Conservation (phyloP, 176 grass and related monocot genomes). For the Tuctoria greenei region DNA sequence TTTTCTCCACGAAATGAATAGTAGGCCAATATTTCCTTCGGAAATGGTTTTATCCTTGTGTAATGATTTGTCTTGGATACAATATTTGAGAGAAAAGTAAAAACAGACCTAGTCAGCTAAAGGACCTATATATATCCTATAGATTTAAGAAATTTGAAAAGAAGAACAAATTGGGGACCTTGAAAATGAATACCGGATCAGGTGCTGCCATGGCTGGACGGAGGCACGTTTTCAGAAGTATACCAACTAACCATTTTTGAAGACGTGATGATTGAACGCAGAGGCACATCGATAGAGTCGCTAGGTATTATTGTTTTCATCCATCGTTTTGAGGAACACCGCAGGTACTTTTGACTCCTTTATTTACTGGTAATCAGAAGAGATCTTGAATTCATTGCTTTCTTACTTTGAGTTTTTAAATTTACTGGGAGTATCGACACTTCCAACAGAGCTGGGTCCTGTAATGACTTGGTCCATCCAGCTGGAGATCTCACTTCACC, state of each 20-base stretch:
- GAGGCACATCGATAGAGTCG: background rate
- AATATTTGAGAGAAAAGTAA: too few relatives aligned
- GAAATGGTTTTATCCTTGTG: too few relatives aligned
- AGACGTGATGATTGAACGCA: background rate
- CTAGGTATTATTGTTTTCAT: background rate
- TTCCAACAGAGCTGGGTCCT: background rate
- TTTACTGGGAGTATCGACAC: background rate
- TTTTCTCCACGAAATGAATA: too few relatives aligned
- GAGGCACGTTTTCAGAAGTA: too few relatives aligned
- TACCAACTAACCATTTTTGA: background rate
- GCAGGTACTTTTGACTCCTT: background rate
- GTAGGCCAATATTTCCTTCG: too few relatives aligned
- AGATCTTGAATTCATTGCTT: background rate
- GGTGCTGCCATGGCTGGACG: too few relatives aligned
- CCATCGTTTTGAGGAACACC: background rate
- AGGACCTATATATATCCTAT: too few relatives aligned
- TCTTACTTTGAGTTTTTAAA: background rate
- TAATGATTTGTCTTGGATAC: too few relatives aligned
- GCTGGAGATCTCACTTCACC: background rate
- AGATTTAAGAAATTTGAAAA: too few relatives aligned
- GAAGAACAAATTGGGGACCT: too few relatives aligned
- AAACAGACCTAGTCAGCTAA: too few relatives aligned
- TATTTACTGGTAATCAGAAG: background rate
- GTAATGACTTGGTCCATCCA: background rate
- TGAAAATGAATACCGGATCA: too few relatives aligned